These are phyloP conservation scores for Penicillium crustosum DNA, from an alignment of 2,329 filamentous ascomycete species.

Conservation along the genomic window DNA sequence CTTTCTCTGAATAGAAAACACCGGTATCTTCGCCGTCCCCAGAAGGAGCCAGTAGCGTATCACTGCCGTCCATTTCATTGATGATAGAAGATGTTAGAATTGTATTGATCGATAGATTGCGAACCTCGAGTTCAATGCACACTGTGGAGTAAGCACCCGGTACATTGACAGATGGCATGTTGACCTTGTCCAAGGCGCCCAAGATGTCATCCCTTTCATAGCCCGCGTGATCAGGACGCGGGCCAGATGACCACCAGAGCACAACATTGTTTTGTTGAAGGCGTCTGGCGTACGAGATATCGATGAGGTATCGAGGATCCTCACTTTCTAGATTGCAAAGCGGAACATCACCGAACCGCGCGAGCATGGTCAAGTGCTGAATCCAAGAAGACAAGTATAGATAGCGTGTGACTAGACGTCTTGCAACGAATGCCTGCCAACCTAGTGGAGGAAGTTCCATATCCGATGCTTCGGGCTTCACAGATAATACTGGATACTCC, in stretches of 20 bases:
- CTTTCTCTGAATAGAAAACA: constrained; percentile 78
- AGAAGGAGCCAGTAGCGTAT: constrained; percentile 81
- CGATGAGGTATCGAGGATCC: constrained; percentile 91
- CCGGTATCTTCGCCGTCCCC: constrained; percentile 65
- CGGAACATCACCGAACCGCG: constrained; percentile 89
- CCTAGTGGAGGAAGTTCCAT: constrained; percentile 85
- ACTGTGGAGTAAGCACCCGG: constrained; percentile 93
- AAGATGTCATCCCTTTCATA: constrained; percentile 90
- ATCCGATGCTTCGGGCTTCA: constrained; percentile 80
- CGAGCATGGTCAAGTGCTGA: constrained; percentile 79
- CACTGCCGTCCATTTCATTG: constrained; percentile 89
- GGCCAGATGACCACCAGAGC: constrained; percentile 90
- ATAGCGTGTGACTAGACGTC: constrained; percentile 83
- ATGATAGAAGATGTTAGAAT: constrained; percentile 94
- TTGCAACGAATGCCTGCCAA: constrained; percentile 88
- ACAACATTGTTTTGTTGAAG: constrained; percentile 90
- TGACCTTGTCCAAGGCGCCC: constrained; percentile 77
- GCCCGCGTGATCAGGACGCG: constrained; percentile 89
- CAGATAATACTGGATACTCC: constrained; percentile 78
- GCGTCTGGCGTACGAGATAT: constrained; percentile 88
- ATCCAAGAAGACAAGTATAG: constrained; percentile 93
- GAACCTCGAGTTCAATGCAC: constrained; percentile 90
- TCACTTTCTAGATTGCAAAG: constrained; percentile 94
- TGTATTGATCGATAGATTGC: constrained; percentile 95
- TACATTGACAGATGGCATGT: constrained; percentile 91